A percentile compares a stretch with the other conserved stretches of the same genome.
Evolutionary conservation across 768 basidiomycete species (phyloP).

Genomic region (Lepiota venenata): DNA sequence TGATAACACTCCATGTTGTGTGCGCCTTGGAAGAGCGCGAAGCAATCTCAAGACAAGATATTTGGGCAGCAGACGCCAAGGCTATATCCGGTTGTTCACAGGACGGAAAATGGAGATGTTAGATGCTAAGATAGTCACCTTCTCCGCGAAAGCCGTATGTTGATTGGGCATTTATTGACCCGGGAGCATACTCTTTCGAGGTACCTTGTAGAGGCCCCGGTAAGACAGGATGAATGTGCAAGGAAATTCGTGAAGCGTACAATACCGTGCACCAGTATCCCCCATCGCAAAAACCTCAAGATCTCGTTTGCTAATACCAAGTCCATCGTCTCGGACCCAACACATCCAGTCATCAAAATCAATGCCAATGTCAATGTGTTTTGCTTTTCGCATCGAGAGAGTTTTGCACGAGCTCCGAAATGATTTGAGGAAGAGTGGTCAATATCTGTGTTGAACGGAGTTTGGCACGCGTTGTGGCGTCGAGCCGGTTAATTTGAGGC

Average conservation of each 20-base stretch:
- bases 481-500: constrained; percentile 41
- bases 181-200: constrained; percentile 62
- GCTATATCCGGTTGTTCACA: constrained; percentile 43
- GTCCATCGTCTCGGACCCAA: constrained; percentile 85
- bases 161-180: constrained; percentile 45
- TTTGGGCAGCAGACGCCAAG: constrained; percentile 76
- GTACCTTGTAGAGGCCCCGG: constrained; percentile 43
- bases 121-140: constrained; percentile 43
- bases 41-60: constrained; percentile 79
- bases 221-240: background rate
- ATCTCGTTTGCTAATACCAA: constrained; percentile 64
- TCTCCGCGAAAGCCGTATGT: constrained; percentile 94
- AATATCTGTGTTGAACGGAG: constrained; percentile 84
- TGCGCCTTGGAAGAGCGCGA: constrained; percentile 64
- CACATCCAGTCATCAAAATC: constrained; percentile 78
- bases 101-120: background rate
- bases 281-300: constrained; percentile 52
- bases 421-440: constrained; percentile 74
- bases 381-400: constrained; percentile 79
- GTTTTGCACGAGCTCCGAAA: constrained; percentile 89
- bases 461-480: constrained; percentile 58
- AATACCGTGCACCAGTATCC: constrained; percentile 57
- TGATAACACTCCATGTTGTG: constrained; percentile 72
- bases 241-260: constrained; percentile 41
- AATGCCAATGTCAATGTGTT: constrained; percentile 65